phyloP scores from a whole-genome alignment of 2,329 filamentous ascomycete genomes.

The Fusarium subtropicale region DNA sequence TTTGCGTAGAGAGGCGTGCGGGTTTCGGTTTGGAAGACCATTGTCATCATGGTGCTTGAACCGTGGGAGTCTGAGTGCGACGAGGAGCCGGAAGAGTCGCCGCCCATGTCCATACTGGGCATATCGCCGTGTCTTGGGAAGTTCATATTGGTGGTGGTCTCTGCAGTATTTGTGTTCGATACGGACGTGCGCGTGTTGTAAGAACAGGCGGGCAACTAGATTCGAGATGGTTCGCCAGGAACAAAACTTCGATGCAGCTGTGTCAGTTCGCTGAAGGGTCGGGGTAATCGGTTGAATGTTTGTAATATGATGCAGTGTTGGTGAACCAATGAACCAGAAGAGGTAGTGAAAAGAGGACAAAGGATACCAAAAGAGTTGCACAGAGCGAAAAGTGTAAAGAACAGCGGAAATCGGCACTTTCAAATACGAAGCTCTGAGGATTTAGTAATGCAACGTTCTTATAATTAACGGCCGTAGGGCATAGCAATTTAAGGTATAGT shows the following conservation, averaged over 20 bases:
- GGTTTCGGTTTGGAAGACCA: conserved; percentile 70
- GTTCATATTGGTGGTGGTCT: conserved; percentile 26
- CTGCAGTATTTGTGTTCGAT: background rate
- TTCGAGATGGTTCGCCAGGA: background rate
- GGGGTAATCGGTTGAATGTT: background rate
- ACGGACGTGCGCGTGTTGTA: too few species aligned
- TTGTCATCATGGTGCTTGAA: conserved; percentile 55
- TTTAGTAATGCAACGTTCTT: background rate
- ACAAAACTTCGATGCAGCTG: background rate
- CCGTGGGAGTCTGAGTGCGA: conserved; percentile 26
- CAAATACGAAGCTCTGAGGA: background rate
- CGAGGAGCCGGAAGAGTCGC: conserved; percentile 24
- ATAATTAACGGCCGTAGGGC: background rate
- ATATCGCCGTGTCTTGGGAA: conserved; percentile 44
- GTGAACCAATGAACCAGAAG: background rate
- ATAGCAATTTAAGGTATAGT: background rate
- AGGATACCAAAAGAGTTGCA: background rate
- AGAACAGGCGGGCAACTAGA: background rate
- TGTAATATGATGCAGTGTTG: background rate
- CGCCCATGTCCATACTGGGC: conserved; percentile 41
- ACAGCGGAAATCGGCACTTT: background rate
- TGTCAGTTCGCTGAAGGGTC: background rate
- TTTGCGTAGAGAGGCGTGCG: conserved; percentile 67
- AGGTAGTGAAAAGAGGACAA: background rate
- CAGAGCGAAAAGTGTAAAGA: background rate